A percentile compares a stretch with the other conserved stretches of the same genome.
phyloP scores from a whole-genome alignment of 2,329 filamentous ascomycete species.

The Colletotrichum sp. region DNA sequence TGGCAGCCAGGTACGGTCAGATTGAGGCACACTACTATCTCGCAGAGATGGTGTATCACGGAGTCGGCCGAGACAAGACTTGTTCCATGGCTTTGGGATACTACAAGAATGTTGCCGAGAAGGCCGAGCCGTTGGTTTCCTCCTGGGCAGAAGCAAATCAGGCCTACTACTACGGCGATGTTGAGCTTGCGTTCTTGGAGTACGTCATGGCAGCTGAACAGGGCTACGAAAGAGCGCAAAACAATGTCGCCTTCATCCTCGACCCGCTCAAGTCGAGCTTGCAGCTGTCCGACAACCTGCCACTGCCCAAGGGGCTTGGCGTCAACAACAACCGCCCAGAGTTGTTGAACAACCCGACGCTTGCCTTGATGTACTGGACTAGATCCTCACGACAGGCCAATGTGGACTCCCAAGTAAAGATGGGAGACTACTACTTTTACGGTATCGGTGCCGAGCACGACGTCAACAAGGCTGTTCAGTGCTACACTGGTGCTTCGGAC shows the following conservation, averaged over 20 bases:
- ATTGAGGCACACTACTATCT: slow-evolving; percentile 93
- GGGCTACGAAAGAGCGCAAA: slow-evolving; percentile 87
- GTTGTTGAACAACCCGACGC: slow-evolving; percentile 56
- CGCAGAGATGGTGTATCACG: slow-evolving; percentile 83
- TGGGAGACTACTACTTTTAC: slow-evolving; percentile 95
- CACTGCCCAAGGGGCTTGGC: slow-evolving; percentile 21
- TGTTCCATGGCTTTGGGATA: slow-evolving; percentile 80
- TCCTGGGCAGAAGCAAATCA: slow-evolving; percentile 84
- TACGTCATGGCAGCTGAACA: slow-evolving; percentile 92
- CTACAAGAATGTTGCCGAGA: slow-evolving; percentile 81
- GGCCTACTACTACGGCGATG: slow-evolving; percentile 80
- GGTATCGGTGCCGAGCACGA: slow-evolving; percentile 78
- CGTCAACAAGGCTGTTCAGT: slow-evolving; percentile 86
- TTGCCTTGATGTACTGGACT: slow-evolving; percentile 93
- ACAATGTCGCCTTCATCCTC: slow-evolving; percentile 87
- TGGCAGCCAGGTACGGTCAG: slow-evolving; percentile 81
- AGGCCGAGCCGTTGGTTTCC: slow-evolving; percentile 74
- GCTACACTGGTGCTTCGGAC: slow-evolving; percentile 91
- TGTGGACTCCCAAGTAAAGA: slow-evolving; percentile 93
- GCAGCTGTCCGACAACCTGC: slow-evolving; percentile 47
- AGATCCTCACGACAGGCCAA: slow-evolving; percentile 92
- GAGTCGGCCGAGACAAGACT: slow-evolving; percentile 78
- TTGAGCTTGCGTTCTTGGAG: slow-evolving; percentile 78
- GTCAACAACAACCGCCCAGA: slow-evolving; percentile 19
- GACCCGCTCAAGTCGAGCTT: slow-evolving; percentile 73